These are phyloP conservation scores for Aspergillus aculeatinus DNA, from an alignment of 2,329 filamentous ascomycete genomes.

Conservation along the genomic window DNA sequence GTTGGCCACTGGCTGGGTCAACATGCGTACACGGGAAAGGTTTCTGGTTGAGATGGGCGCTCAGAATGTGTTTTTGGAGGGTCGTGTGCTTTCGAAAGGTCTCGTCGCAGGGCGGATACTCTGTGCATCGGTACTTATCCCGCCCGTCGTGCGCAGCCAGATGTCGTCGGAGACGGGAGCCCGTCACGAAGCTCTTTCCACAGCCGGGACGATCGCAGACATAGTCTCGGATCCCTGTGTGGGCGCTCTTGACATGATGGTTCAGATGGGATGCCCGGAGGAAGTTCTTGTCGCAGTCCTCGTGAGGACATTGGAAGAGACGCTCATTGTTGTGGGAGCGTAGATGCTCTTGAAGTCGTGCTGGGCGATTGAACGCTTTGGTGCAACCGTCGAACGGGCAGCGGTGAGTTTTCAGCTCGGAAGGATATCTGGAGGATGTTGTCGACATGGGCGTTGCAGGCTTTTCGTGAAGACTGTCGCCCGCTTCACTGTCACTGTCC, in stretches of 20 bases:
- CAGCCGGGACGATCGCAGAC: conserved; percentile 71
- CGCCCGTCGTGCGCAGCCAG: conserved; percentile 74
- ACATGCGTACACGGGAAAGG: conserved; percentile 68
- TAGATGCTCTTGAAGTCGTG: conserved; percentile 74
- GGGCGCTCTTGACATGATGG: conserved; percentile 79
- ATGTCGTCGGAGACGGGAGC: conserved; percentile 74
- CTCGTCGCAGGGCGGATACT: conserved; percentile 68
- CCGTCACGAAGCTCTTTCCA: conserved; percentile 77
- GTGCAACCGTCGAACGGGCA: conserved; percentile 73
- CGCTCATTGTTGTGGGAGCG: conserved; percentile 84
- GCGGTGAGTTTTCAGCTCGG: conserved; percentile 71
- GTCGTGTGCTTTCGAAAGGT: conserved; percentile 87
- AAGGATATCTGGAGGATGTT: conserved; percentile 53
- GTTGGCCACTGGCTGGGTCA: conserved; percentile 52
- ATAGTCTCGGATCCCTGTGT: conserved; percentile 69
- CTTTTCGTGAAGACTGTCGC: conserved; percentile 43
- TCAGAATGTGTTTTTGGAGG: conserved; percentile 76
- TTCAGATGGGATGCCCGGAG: conserved; percentile 82
- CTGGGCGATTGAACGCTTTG: conserved; percentile 86
- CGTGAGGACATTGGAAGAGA: conserved; percentile 69
- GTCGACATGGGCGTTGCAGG: conserved; percentile 55
- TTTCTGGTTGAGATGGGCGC: conserved; percentile 69
- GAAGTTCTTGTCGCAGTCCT: conserved; percentile 78
- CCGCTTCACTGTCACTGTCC: conserved; percentile 29
- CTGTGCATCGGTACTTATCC: conserved; percentile 72